Base-by-base conservation (phyloP, 2,329 filamentous ascomycete genomes). In the Sporothrix variecibatus region DNA sequence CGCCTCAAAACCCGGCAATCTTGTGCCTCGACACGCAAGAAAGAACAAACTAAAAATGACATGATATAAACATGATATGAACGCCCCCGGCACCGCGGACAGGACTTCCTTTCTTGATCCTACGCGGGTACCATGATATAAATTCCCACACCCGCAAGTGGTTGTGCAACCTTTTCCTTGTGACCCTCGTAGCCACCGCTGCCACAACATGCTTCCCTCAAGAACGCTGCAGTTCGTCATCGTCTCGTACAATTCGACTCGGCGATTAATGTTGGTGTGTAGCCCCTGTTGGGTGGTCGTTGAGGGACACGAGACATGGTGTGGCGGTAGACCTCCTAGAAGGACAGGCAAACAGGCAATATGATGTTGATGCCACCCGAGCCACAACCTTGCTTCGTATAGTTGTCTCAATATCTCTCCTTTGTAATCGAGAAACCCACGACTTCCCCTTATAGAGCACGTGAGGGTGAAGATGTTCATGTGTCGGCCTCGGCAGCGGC, bases 401-500 rank as follows among this genome's bases (percentile, higher is more conserved):
- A 17, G 11, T 6, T 15, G 46, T 26, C 46, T 28, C 46, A 6
- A 7, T 23, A 34, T 34, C n/a, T 46, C 31, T 28, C 34, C 31
- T 23, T 17, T 9, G 23, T 20, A 15, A 40, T 28, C 31, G n/a
- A 71, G 17, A 40, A 38, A 43, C 12, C 23, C 38, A 40, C 23
- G 53, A 15, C 46, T 2, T 69, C 28, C 11, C 28, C 46, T 7
- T n/a, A n/a, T 20, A 56, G n/a, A 62, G 38, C 40, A 51, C 28
- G 15, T 20, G 31, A 17, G 6, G 51, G 11, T 26, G 28, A 64
- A 17, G 26, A 23, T 11, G 53, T 60, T 67, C 78, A 81, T 71
- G 79, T 81, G 75, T 78, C 78, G 12, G 77, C 76, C 51, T 77
- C 79, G 12, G 75, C 76, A n/a, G 73, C 74, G 12, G 15, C 71